Conservation (phyloP, 2,329 filamentous ascomycete species). For the Botrytis deweyae region DNA sequence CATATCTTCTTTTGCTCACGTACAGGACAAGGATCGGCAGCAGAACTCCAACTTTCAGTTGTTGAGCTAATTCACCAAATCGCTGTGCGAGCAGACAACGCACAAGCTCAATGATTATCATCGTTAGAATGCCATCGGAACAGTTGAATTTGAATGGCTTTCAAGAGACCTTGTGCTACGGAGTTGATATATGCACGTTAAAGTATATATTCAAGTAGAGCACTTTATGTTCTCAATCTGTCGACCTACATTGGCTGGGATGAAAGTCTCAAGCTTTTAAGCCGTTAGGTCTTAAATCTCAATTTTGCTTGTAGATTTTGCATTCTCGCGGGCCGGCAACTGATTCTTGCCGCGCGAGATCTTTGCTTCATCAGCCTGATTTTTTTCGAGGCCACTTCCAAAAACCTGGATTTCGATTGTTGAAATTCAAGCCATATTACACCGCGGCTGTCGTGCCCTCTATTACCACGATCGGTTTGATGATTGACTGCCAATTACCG, state of each 20-base stretch:
- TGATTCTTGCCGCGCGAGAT: background rate
- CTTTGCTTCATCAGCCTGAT: background rate
- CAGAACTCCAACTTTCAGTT: background rate
- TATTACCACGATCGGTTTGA: background rate
- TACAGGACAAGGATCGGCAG: background rate
- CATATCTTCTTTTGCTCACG: background rate
- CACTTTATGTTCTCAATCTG: background rate
- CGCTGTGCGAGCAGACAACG: background rate
- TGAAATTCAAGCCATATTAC: background rate
- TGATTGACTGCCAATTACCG: conserved; percentile 3
- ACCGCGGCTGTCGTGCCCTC: conserved; percentile 10
- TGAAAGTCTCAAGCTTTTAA: background rate
- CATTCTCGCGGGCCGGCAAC: background rate
- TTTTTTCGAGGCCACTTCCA: background rate
- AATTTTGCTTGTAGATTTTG: background rate
- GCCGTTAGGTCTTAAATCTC: too few relatives aligned
- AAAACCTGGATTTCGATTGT: background rate
- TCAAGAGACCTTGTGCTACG: background rate
- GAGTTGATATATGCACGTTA: background rate
- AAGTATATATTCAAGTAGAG: background rate
- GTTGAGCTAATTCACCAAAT: background rate
- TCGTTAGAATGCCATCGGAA: background rate
- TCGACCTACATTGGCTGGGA: background rate
- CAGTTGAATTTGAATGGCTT: background rate
- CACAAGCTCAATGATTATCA: background rate